A percentile compares a stretch with the other conserved stretches of the same genome.
Evolutionary conservation across 805 yeast species (phyloP).

Genomic region (Metschnikowia lochheadii): DNA sequence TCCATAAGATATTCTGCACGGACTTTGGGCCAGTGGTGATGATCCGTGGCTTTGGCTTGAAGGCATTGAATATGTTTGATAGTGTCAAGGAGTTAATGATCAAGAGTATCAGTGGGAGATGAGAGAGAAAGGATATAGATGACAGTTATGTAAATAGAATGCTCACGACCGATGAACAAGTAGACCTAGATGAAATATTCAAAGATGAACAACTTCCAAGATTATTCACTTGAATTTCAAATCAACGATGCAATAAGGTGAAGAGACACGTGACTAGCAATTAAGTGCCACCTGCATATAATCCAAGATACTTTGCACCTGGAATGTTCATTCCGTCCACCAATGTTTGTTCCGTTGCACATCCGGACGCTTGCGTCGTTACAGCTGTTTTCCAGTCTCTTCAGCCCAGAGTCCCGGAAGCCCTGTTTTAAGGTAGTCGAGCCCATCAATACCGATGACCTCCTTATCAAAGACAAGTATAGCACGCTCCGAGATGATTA

Average conservation of each 20-base stretch:
- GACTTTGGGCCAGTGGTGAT: conserved; percentile 71
- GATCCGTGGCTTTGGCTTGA: conserved; percentile 72
- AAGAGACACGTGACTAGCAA: not conserved
- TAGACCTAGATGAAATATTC: too few relatives aligned
- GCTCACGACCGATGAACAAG: not conserved
- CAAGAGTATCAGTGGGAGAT: conserved; percentile 34
- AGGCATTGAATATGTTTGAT: conserved; percentile 57
- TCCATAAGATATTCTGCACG: conserved; percentile 81
- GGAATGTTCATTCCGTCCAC: not conserved
- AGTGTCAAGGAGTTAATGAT: conserved; percentile 70
- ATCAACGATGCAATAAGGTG: too few relatives aligned
- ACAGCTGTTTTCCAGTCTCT: conserved; percentile 1
- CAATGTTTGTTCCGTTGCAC: conserved; percentile 4
- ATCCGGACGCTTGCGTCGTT: conserved; percentile 9
- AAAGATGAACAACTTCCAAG: too few relatives aligned
- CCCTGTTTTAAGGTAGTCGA: not conserved
- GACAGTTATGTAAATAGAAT: conserved; percentile 1
- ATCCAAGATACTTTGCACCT: not conserved
- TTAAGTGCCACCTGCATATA: not conserved
- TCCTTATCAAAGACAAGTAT: conserved; percentile 28
- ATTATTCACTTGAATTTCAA: too few relatives aligned
- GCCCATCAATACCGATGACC: conserved; percentile 13
- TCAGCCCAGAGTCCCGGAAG: not conserved
- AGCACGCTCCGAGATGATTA: conserved; percentile 37
- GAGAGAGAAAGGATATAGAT: not conserved